phyloP scores from a whole-genome alignment of 352 stramenopile species.

The Phytophthora niederhauseri region DNA sequence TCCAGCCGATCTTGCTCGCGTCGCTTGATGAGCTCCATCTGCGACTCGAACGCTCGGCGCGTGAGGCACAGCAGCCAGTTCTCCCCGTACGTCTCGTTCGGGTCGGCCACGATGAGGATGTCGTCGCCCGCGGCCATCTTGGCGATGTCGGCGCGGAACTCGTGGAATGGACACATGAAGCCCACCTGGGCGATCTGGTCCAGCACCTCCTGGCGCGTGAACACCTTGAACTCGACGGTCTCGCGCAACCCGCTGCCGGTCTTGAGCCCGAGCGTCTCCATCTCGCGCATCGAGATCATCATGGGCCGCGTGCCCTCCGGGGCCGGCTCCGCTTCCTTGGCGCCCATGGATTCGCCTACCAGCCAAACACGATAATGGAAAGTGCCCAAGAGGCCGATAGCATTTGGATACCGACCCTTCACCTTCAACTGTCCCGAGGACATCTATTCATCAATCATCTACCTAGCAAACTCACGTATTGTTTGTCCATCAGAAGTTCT shows the following conservation, averaged over 20 bases:
- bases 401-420: constrained; percentile 39
- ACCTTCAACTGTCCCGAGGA: neutral
- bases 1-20: constrained; percentile 56
- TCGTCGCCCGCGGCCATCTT: constrained; percentile 71
- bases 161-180: constrained; percentile 87
- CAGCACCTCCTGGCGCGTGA: constrained; percentile 71
- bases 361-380: constrained; percentile 17
- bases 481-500: constrained; percentile 71
- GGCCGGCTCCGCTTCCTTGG: constrained; percentile 52
- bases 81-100: constrained; percentile 79
- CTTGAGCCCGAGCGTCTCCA: constrained; percentile 83
- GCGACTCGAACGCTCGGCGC: constrained; percentile 59
- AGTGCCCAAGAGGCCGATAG: constrained; percentile 20
- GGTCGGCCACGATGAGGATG: constrained; percentile 78
- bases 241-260: constrained; percentile 78
- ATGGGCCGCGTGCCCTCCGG: constrained; percentile 75
- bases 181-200: constrained; percentile 78
- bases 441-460: constrained; percentile 8
- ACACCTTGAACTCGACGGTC: constrained; percentile 74
- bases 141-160: constrained; percentile 65
- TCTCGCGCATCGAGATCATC: constrained; percentile 90
- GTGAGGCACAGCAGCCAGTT: constrained; percentile 88
- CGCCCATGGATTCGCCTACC: constrained; percentile 13
- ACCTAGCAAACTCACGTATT: constrained; percentile 13
- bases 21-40: constrained; percentile 66